Evolutionary conservation across 768 basidiomycete species (phyloP).

Genomic region (Hericium coralloides): DNA sequence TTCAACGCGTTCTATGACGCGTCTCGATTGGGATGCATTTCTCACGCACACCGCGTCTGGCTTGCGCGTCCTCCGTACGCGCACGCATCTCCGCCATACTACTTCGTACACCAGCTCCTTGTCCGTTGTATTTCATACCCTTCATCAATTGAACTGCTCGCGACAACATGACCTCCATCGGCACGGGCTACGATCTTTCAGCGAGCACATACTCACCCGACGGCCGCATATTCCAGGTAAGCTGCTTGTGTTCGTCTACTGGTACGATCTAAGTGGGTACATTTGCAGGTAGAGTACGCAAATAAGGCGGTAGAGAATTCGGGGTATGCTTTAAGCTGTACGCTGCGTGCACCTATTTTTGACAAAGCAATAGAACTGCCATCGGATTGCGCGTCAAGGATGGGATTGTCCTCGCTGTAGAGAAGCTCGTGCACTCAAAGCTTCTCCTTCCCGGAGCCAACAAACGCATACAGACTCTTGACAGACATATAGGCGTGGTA

Average conservation of each 20-base stretch:
- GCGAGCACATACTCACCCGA: slow-evolving; percentile 94
- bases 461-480: slow-evolving; percentile 87
- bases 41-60: slow-evolving; percentile 11
- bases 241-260: background rate
- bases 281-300: slow-evolving; percentile 85
- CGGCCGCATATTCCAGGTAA: slow-evolving; percentile 95
- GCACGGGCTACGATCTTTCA: slow-evolving; percentile 97
- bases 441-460: slow-evolving; percentile 90
- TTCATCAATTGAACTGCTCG: no score
- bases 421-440: slow-evolving; percentile 95
- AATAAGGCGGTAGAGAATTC: slow-evolving; percentile 99
- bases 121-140: slow-evolving; percentile 2
- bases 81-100: background rate
- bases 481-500: slow-evolving; percentile 90
- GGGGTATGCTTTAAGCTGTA: slow-evolving; percentile 44
- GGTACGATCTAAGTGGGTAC: background rate
- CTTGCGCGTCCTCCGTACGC: slow-evolving; percentile 37
- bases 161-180: slow-evolving; percentile 84
- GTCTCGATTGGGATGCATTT: background rate
- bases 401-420: slow-evolving; percentile 92
- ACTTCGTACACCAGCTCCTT: background rate
- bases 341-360: background rate
- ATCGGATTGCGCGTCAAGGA: slow-evolving; percentile 93
- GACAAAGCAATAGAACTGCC: slow-evolving; percentile 56
- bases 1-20: background rate